Percentiles rank a stretch among this genome's conserved stretches.
Evolutionary conservation across 192 early-diverging fungal species (phyloP).

Genomic region (Coemansia sp.): DNA sequence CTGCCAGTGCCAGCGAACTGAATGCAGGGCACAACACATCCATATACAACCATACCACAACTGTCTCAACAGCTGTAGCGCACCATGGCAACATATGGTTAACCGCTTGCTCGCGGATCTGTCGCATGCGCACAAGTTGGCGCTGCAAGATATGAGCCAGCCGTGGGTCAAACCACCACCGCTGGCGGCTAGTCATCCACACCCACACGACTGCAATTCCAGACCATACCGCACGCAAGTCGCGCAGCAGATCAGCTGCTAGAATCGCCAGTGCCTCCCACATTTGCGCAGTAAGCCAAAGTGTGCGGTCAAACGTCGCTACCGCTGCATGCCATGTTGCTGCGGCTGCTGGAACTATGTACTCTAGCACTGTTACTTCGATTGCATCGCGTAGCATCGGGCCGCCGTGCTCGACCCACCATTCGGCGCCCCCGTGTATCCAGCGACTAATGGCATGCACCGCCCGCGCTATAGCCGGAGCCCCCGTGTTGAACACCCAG

Average conservation of each 20-base stretch:
- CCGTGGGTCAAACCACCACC: slow-evolving; percentile 30
- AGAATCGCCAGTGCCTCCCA: slow-evolving; percentile 18
- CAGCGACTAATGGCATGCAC: not conserved
- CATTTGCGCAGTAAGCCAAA: slow-evolving; percentile 22
- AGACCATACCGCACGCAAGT: slow-evolving; percentile 9
- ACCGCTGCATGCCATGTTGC: not conserved
- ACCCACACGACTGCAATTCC: slow-evolving; percentile 7
- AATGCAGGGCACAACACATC: not conserved
- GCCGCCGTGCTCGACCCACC: slow-evolving; percentile 38
- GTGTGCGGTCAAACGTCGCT: not conserved
- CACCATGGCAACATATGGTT: not conserved
- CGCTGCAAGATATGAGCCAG: not conserved
- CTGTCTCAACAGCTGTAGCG: not conserved
- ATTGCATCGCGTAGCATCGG: slow-evolving; percentile 18
- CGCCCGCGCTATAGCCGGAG: slow-evolving; percentile 15
- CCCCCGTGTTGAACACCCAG: slow-evolving; percentile 26
- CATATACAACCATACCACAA: not conserved
- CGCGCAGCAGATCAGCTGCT: slow-evolving; percentile 7
- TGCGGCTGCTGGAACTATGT: slow-evolving; percentile 9
- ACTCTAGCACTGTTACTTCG: slow-evolving; percentile 20
- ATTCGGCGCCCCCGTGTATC: not conserved
- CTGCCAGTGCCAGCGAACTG: not conserved
- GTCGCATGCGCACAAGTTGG: not conserved
- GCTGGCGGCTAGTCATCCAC: slow-evolving; percentile 2
- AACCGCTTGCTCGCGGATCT: not conserved